Evolutionary conservation across 1,284 basidiomycete genomes (phyloP).

Genomic region (Polyporus tsugae): DNA sequence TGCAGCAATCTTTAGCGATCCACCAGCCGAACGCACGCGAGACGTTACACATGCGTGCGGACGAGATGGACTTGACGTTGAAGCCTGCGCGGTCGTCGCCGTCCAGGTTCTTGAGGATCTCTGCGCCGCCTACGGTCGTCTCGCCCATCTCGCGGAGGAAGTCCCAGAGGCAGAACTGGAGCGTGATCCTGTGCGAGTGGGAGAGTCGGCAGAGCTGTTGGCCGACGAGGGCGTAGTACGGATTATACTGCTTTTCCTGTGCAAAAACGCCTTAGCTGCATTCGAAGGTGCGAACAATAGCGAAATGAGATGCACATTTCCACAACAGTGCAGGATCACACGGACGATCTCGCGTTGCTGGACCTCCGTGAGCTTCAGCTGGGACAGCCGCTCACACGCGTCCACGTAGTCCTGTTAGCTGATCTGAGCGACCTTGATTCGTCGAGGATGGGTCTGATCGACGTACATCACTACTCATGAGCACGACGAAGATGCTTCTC

Average conservation of each 20-base stretch:
- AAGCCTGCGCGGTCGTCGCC: constrained; percentile 56
- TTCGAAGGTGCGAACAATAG: background rate
- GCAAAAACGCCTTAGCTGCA: constrained; percentile 15
- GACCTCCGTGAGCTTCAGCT: constrained; percentile 86
- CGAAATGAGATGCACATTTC: constrained; percentile 69
- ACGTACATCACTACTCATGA: constrained; percentile 93
- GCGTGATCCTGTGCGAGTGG: constrained; percentile 88
- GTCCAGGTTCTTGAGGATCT: constrained; percentile 72
- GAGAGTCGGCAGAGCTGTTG: constrained; percentile 79
- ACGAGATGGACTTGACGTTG: constrained; percentile 65
- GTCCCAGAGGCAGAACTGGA: constrained; percentile 98
- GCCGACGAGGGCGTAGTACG: constrained; percentile 92
- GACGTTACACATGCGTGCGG: constrained; percentile 66
- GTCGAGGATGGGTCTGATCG: background rate
- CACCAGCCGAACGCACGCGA: constrained; percentile 88
- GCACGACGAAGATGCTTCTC: constrained; percentile 88
- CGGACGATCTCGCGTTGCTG: constrained; percentile 96
- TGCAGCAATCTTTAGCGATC: constrained; percentile 77
- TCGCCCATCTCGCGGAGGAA: constrained; percentile 94
- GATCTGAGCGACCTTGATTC: background rate
- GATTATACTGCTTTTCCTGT: constrained; percentile 93
- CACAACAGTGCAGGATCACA: constrained; percentile 93
- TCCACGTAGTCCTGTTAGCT: constrained; percentile 88
- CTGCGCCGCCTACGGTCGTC: constrained; percentile 81
- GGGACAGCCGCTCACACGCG: constrained; percentile 87